Percentiles rank a stretch among this genome's conserved stretches.
phyloP scores from a whole-genome alignment of 2,329 filamentous ascomycete species.

The Cladobotryum protrusum region DNA sequence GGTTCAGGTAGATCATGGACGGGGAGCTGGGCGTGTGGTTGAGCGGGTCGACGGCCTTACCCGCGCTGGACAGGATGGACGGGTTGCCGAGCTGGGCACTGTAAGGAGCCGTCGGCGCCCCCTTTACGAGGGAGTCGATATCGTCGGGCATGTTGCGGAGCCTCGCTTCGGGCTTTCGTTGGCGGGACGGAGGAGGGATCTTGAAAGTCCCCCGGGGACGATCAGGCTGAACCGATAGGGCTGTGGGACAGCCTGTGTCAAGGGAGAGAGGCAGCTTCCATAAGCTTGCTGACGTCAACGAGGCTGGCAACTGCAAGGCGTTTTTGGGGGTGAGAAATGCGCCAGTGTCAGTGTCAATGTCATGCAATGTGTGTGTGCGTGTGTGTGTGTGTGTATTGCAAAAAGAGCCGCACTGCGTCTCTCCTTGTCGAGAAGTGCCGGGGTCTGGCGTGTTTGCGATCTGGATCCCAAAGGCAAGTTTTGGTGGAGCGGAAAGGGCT shows the following conservation, averaged over 20 bases:
- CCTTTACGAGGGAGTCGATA: slow-evolving; percentile 89
- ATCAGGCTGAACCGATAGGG: neutral
- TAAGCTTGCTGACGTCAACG: neutral
- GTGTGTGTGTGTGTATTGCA: too few relatives aligned
- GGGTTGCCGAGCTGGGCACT: slow-evolving; percentile 36
- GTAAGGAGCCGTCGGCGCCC: slow-evolving; percentile 63
- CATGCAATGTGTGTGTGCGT: too few relatives aligned
- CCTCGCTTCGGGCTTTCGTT: neutral
- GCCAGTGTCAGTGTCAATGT: too few relatives aligned
- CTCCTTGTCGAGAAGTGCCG: too few relatives aligned
- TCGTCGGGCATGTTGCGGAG: slow-evolving; percentile 50
- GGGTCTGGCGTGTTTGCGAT: neutral
- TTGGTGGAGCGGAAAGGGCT: neutral
- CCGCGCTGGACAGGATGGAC: slow-evolving; percentile 37
- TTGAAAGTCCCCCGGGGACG: neutral
- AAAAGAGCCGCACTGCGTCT: too few relatives aligned
- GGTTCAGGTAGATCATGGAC: slow-evolving; percentile 95
- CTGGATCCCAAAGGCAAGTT: neutral
- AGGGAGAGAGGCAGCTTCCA: neutral
- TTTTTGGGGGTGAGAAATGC: neutral
- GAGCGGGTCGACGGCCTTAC: slow-evolving; percentile 60
- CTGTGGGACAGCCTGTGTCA: neutral
- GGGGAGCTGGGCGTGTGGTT: slow-evolving; percentile 81
- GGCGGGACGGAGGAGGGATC: neutral
- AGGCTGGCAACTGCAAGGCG: neutral